Evolutionary conservation across 139 green algal species (phyloP).

Genomic region (Dunaliella sp.): DNA sequence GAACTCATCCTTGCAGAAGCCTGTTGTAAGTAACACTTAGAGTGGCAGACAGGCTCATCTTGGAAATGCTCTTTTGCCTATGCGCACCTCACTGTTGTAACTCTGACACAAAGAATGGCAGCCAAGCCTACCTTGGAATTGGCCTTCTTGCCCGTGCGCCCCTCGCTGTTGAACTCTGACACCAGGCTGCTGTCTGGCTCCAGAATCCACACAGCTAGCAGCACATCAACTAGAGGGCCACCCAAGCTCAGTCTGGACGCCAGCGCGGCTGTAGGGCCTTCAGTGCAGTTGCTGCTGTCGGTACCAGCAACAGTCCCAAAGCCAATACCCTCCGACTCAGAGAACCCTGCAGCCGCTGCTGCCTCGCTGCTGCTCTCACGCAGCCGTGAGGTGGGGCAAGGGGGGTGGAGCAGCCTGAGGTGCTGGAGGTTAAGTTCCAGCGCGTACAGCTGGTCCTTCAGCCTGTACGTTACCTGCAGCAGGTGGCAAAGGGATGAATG

Average conservation of each 20-base stretch:
- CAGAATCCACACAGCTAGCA: conserved; percentile 67
- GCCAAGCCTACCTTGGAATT: conserved; percentile 4
- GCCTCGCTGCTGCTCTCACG: neutral
- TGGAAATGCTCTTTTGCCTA: no score
- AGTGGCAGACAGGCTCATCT: no score
- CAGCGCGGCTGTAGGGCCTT: neutral
- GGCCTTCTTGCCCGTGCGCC: neutral
- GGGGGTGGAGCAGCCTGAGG: neutral
- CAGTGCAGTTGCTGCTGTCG: neutral
- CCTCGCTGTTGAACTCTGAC: neutral
- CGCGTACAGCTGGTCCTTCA: conserved; percentile 57
- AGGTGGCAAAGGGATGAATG: no score
- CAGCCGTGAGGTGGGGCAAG: neutral
- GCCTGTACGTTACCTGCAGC: conserved; percentile 49
- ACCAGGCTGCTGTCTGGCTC: conserved; percentile 25
- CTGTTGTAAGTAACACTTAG: no score
- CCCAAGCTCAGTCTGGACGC: conserved; percentile 17
- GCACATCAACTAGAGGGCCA: conserved; percentile 69
- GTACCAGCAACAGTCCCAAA: no score
- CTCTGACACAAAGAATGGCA: no score
- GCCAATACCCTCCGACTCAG: neutral
- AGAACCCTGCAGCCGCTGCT: neutral
- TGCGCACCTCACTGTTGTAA: no score
- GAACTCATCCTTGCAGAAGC: no score
- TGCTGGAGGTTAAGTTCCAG: conserved; percentile 11